These are phyloP conservation scores for Trichoderma asperellum DNA, from an alignment of 2,329 filamentous ascomycete genomes.

Conservation along the genomic window DNA sequence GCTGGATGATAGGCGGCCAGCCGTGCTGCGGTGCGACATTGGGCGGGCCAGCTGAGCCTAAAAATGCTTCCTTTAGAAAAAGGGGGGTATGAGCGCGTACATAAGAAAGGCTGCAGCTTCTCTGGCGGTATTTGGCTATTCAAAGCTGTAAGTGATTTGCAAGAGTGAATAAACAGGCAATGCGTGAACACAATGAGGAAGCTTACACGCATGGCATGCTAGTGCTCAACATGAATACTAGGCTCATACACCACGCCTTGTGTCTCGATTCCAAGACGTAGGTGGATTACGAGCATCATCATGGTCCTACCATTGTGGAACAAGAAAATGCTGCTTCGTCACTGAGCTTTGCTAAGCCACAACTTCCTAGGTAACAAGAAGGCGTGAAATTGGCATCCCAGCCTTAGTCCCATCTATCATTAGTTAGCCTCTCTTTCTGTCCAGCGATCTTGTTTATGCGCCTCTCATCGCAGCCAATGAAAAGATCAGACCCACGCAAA, in stretches of 20 bases:
- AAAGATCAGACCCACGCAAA: neutral
- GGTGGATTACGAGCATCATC: neutral
- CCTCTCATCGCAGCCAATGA: neutral
- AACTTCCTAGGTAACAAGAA: neutral
- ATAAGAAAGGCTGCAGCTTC: neutral
- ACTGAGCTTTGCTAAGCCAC: neutral
- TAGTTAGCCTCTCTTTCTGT: neutral
- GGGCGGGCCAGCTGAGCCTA: slow-evolving; percentile 15
- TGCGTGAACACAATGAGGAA: neutral
- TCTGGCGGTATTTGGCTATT: neutral
- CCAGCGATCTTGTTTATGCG: neutral
- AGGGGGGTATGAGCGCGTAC: neutral
- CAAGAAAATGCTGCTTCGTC: neutral
- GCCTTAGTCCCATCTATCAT: neutral
- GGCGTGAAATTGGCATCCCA: neutral
- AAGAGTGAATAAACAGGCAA: neutral
- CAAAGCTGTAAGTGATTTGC: neutral
- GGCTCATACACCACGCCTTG: too few relatives aligned
- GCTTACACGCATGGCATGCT: neutral
- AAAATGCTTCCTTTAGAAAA: slow-evolving; percentile 1
- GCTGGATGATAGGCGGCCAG: slow-evolving; percentile 23
- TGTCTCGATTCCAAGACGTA: neutral
- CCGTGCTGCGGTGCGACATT: slow-evolving; percentile 23
- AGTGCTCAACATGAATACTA: neutral
- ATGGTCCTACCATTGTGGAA: neutral